Conservation (phyloP, 345 rosid species). For the Cardiospermum halicacabum region DNA sequence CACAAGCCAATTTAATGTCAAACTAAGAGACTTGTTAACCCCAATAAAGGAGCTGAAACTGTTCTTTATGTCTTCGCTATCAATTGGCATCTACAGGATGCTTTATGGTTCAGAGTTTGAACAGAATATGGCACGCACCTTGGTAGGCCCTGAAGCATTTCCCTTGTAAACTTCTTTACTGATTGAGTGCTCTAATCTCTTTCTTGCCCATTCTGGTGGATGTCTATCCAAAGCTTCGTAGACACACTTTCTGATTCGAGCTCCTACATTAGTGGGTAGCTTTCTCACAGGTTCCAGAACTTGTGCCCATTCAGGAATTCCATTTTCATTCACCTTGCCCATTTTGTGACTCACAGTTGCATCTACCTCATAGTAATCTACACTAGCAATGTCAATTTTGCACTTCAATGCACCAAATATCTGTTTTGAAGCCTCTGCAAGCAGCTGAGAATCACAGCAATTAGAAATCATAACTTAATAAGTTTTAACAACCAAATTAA, state of each 20-base stretch:
- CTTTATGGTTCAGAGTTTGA: background rate
- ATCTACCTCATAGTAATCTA: constrained; percentile 15
- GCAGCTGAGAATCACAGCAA: constrained; percentile 30
- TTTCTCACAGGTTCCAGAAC: constrained; percentile 31
- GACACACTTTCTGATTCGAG: constrained; percentile 31
- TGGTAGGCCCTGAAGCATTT: constrained; percentile 44
- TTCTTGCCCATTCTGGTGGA: constrained; percentile 39
- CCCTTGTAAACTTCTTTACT: constrained; percentile 39
- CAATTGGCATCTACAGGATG: background rate
- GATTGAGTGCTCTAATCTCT: constrained; percentile 29
- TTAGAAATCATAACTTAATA: constrained; percentile 14
- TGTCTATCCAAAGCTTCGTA: constrained; percentile 26
- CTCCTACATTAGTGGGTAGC: constrained; percentile 41
- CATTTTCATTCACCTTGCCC: constrained; percentile 8
- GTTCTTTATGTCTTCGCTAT: background rate
- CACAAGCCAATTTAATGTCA: background rate
- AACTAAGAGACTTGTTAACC: background rate
- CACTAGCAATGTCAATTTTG: constrained; percentile 12
- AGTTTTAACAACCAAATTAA: constrained; percentile 4
- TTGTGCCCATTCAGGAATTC: constrained; percentile 36
- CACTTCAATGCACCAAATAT: constrained; percentile 27
- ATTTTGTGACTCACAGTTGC: constrained; percentile 6
- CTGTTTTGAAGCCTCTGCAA: constrained; percentile 37
- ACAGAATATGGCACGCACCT: constrained; percentile 18
- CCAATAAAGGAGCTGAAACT: background rate